Evolutionary conservation across 352 stramenopile species (phyloP).

Genomic region (Thalassiosira hispida): DNA sequence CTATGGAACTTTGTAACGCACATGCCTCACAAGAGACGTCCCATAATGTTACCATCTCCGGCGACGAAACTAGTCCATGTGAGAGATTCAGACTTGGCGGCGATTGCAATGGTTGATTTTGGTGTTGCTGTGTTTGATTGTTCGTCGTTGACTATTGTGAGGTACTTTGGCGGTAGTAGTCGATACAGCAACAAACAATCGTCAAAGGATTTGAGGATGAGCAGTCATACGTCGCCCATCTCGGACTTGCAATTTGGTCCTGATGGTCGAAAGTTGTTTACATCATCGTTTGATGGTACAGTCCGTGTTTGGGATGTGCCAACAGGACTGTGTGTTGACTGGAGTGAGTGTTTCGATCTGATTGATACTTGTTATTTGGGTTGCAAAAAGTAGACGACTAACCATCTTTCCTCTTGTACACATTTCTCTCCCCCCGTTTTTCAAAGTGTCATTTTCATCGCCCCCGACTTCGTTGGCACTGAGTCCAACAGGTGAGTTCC

Average conservation of each 20-base stretch:
- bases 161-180: conserved; percentile 66
- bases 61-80: conserved; percentile 76
- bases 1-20: conserved; percentile 80
- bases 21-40: conserved; percentile 79
- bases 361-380: too few relatives aligned
- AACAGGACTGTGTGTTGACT: conserved; percentile 94
- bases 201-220: background rate
- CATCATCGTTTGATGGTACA: conserved; percentile 88
- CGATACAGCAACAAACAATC: conserved; percentile 2
- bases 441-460: conserved; percentile 88
- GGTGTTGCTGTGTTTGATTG: conserved; percentile 78
- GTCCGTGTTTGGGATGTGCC: conserved; percentile 94
- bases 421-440: background rate
- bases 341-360: conserved; percentile 62
- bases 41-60: conserved; percentile 64
- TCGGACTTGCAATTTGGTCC: conserved; percentile 75
- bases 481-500: conserved; percentile 94
- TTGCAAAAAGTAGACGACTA: too few relatives aligned
- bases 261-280: conserved; percentile 77
- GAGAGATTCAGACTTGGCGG: conserved; percentile 77
- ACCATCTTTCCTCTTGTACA: background rate
- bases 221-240: conserved; percentile 69
- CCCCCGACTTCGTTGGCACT: conserved; percentile 89
- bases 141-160: conserved; percentile 67
- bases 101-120: conserved; percentile 75